Percentiles rank a stretch among this genome's conserved stretches.
These are phyloP conservation scores for Hanseniaspora gamundiae DNA, from an alignment of 1,139 yeast genomes.

Conservation along the genomic window DNA sequence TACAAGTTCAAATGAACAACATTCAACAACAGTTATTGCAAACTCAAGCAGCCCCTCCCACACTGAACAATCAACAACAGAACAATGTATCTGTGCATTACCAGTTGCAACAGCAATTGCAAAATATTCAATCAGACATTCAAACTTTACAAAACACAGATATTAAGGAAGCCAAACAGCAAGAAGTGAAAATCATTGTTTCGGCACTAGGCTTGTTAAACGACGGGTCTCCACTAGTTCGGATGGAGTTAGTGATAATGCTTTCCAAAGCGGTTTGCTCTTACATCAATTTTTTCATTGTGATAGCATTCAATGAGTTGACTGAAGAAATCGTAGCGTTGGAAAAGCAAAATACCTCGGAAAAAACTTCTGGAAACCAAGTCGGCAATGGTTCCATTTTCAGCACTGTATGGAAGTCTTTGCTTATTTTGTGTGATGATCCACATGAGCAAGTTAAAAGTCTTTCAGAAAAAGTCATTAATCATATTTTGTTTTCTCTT, in stretches of 20 bases:
- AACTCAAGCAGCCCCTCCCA: constrained; percentile 16
- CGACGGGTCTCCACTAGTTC: constrained; percentile 83
- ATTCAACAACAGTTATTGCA: constrained; percentile 23
- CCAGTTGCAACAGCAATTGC: constrained; percentile 23
- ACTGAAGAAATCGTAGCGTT: constrained; percentile 67
- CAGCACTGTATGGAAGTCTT: constrained; percentile 77
- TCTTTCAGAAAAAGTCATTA: constrained; percentile 65
- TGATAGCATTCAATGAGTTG: constrained; percentile 77
- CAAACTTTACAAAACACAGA: constrained; percentile 21
- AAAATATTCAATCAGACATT: constrained; percentile 19
- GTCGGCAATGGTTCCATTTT: constrained; percentile 77
- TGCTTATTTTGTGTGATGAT: constrained; percentile 73
- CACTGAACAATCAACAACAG: constrained; percentile 12
- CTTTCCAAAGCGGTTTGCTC: constrained; percentile 62
- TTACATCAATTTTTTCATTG: constrained; percentile 64
- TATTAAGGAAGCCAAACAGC: constrained; percentile 27
- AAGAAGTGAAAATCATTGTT: constrained; percentile 33
- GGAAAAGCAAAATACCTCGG: constrained; percentile 40
- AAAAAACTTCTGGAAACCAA: constrained; percentile 28
- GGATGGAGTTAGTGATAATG: constrained; percentile 74
- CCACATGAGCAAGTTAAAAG: constrained; percentile 77
- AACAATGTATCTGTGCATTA: constrained; percentile 20
- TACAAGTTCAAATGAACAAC: constrained; percentile 22
- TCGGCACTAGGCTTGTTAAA: constrained; percentile 41
- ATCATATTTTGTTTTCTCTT: constrained; percentile 54